phyloP scores from a whole-genome alignment of 306 rosid genomes.

The Quercus berberidifolia region DNA sequence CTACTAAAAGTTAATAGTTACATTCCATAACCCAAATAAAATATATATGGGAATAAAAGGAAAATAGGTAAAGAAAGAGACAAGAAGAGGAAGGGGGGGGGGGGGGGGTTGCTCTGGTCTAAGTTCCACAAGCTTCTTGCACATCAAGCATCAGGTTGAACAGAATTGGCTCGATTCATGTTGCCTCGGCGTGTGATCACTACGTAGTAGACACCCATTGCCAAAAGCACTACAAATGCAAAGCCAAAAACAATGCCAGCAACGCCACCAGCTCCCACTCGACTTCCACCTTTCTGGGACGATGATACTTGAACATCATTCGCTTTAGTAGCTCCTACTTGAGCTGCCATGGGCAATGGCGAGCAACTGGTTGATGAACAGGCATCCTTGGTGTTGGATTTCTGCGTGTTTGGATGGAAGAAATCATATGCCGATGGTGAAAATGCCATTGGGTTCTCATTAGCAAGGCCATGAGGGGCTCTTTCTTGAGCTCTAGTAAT shows the following conservation, averaged over 20 bases:
- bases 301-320: conserved; percentile 40
- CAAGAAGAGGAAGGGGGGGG: neutral
- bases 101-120: neutral
- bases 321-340: conserved; percentile 50
- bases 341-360: conserved; percentile 76
- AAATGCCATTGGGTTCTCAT: conserved; percentile 51
- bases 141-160: conserved; percentile 47
- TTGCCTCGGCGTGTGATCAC: conserved; percentile 49
- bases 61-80: conserved; percentile 13
- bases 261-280: conserved; percentile 49
- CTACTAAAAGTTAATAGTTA: conserved; percentile 11
- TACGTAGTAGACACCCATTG: conserved; percentile 61
- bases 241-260: conserved; percentile 61
- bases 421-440: conserved; percentile 82
- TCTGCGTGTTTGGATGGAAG: conserved; percentile 61
- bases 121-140: neutral
- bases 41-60: neutral
- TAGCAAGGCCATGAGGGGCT: conserved; percentile 80
- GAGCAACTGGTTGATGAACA: conserved; percentile 62
- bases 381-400: conserved; percentile 38
- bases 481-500: conserved; percentile 59
- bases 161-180: conserved; percentile 37
- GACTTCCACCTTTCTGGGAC: conserved; percentile 15
- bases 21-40: conserved; percentile 20
- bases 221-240: conserved; percentile 49